Percentiles rank a stretch among this genome's conserved stretches.
phyloP scores from a whole-genome alignment of 1,284 basidiomycete genomes.

The Calocybe gambosa region DNA sequence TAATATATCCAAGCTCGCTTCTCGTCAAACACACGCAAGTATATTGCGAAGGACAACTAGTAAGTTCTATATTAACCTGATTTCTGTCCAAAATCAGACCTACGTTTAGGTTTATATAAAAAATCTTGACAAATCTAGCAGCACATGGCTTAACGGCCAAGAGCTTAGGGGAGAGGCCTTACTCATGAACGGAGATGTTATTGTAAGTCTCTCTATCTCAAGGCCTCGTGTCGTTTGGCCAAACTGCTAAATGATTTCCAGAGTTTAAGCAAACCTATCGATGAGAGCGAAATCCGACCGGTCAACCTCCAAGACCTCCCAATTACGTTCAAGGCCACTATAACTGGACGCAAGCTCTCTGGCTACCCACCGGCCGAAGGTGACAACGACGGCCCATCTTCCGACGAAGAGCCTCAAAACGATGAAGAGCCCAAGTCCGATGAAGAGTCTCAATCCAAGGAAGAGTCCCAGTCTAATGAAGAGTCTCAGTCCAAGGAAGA shows the following conservation, averaged over 20 bases:
- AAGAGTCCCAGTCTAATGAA: too few relatives aligned
- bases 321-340: conserved; percentile 32
- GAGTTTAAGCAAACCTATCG: too few relatives aligned
- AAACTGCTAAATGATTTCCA: too few relatives aligned
- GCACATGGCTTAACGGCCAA: conserved; percentile 39
- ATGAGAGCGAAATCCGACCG: too few relatives aligned
- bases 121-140: conserved; percentile 37
- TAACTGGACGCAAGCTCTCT: conserved; percentile 18
- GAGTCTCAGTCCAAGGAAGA: too few relatives aligned
- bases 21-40: conserved; percentile 36
- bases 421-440: too few relatives aligned
- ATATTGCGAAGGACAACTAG: conserved; percentile 35
- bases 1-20: conserved; percentile 28
- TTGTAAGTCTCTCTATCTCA: conserved; percentile 26
- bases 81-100: background rate
- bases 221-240: conserved; percentile 6
- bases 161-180: conserved; percentile 28
- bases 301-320: too few relatives aligned
- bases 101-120: conserved; percentile 36
- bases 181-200: conserved; percentile 33
- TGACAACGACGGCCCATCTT: background rate
- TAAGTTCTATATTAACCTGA: conserved; percentile 15
- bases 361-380: background rate
- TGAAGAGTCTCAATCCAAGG: too few relatives aligned
- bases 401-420: background rate